phyloP scores from a whole-genome alignment of 2,329 filamentous ascomycete species.

The Verruconis gallopava region DNA sequence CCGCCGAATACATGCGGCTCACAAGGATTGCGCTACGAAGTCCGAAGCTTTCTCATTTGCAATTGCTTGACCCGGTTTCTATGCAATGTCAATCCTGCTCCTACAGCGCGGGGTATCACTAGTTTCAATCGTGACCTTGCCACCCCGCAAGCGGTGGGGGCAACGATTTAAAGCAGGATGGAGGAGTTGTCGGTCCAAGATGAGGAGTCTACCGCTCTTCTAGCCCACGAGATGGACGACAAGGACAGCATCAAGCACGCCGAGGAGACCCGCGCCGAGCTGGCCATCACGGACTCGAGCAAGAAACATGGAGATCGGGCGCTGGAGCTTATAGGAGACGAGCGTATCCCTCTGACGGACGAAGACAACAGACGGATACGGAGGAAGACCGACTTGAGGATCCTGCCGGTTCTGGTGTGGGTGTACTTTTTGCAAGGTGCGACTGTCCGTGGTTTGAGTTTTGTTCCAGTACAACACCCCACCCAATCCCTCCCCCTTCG shows the following conservation, averaged over 20 bases:
- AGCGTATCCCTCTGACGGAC: conserved; percentile 22
- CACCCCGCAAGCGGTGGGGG: too few species aligned
- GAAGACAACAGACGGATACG: conserved; percentile 42
- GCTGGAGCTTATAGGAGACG: neutral
- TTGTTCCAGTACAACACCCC: neutral
- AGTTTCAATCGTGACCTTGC: too few species aligned
- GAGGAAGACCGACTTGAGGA: conserved; percentile 47
- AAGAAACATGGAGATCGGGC: neutral
- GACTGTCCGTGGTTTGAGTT: conserved; percentile 29
- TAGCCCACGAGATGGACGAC: neutral
- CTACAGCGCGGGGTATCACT: too few species aligned
- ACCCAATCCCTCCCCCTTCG: too few species aligned
- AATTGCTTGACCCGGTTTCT: too few species aligned
- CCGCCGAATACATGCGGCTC: too few species aligned
- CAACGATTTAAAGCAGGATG: too few species aligned
- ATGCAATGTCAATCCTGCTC: too few species aligned
- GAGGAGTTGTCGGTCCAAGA: neutral
- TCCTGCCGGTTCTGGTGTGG: conserved; percentile 43
- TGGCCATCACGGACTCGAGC: neutral
- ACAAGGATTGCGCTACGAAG: too few species aligned
- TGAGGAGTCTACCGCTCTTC: neutral
- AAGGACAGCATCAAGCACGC: neutral
- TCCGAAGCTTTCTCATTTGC: too few species aligned
- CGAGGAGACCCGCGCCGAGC: neutral
- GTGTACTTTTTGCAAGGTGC: conserved; percentile 42